Base-by-base conservation (phyloP, 2,329 filamentous ascomycete genomes). In the Aschersonia sp. region DNA sequence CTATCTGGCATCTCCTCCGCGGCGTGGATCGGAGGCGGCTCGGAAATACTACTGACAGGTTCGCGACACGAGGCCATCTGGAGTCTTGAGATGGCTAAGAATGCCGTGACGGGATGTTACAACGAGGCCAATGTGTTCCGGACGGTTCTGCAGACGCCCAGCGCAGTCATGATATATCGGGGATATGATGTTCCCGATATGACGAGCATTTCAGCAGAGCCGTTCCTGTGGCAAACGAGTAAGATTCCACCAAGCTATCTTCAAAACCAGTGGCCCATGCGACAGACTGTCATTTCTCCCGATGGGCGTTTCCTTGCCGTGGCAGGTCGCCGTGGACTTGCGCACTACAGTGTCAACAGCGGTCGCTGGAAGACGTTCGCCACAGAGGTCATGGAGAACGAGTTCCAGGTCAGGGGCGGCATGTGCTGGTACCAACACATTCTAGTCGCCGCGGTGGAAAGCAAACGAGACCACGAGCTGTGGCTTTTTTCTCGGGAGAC, bases 351-450 rank as follows among this genome's bases (percentile, higher is more conserved):
- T 58, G 80, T 96, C 51, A 85, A 85, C 55, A 97, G 91, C 60
- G 87, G 91, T 31, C 78, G 92, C 50, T 98, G 92, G 92, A 96
- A 94, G 62, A 94, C 85, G 0, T 98, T 98, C 61, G 76, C 84
- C 45, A 88, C 89, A 56, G 76, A 82, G 30, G 78, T 76, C 31
- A 77, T 83, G 59, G 92, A 97, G 64, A 89, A 89, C 56, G 87
- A 89, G 52, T 98, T 98, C 60, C 80, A 88, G 30, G 87, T 98
- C 10, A 76, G 89, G 52, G 92, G 92, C 45, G 92, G 92, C 5
- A 95, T 98, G 89, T 97, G 91, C 62, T 98, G 92, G 92, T 89
- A 94, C 61, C 89, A 94, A 55, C 91, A 98, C 65, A 85, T 97
- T 32, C 73, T 98, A 20, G 86, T 97, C 48, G 89, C 89, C 40